These are phyloP conservation scores for Diplocarpon rosae DNA, from an alignment of 2,329 filamentous ascomycete species.

Conservation along the genomic window DNA sequence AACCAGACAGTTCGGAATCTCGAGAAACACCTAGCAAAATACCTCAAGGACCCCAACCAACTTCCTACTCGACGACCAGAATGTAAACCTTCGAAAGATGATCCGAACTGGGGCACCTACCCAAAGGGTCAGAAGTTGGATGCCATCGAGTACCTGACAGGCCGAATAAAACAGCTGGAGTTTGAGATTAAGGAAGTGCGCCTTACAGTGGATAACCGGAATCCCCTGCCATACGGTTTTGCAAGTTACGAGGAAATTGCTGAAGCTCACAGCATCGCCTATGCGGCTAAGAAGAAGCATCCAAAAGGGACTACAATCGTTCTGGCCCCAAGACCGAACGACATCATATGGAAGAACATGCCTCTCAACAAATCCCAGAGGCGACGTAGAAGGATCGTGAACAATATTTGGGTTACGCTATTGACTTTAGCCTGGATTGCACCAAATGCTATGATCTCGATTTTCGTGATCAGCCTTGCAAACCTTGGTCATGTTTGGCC, in stretches of 20 bases:
- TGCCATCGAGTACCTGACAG: slow-evolving; percentile 85
- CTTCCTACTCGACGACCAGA: slow-evolving; percentile 67
- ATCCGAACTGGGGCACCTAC: slow-evolving; percentile 54
- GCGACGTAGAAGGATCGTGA: slow-evolving; percentile 62
- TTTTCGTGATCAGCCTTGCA: slow-evolving; percentile 78
- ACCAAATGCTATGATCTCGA: slow-evolving; percentile 87
- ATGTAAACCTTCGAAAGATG: slow-evolving; percentile 71
- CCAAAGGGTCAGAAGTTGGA: slow-evolving; percentile 69
- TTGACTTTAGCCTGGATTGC: slow-evolving; percentile 80
- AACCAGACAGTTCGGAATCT: slow-evolving; percentile 69
- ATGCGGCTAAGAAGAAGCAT: slow-evolving; percentile 67
- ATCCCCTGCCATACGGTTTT: slow-evolving; percentile 86
- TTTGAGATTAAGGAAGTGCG: slow-evolving; percentile 75
- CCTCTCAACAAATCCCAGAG: slow-evolving; percentile 57
- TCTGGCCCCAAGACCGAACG: slow-evolving; percentile 76
- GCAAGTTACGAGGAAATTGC: slow-evolving; percentile 84
- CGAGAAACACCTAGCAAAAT: slow-evolving; percentile 76
- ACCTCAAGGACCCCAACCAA: slow-evolving; percentile 75
- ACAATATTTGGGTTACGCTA: slow-evolving; percentile 71
- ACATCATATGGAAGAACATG: slow-evolving; percentile 95
- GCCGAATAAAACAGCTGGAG: slow-evolving; percentile 74
- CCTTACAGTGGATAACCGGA: slow-evolving; percentile 71
- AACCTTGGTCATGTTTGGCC: slow-evolving; percentile 76
- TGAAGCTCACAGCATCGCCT: slow-evolving; percentile 82
- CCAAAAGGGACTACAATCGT: slow-evolving; percentile 66